Evolutionary conservation across 2,329 filamentous ascomycete genomes (phyloP).

Genomic region (Lachnellula willkommii): DNA sequence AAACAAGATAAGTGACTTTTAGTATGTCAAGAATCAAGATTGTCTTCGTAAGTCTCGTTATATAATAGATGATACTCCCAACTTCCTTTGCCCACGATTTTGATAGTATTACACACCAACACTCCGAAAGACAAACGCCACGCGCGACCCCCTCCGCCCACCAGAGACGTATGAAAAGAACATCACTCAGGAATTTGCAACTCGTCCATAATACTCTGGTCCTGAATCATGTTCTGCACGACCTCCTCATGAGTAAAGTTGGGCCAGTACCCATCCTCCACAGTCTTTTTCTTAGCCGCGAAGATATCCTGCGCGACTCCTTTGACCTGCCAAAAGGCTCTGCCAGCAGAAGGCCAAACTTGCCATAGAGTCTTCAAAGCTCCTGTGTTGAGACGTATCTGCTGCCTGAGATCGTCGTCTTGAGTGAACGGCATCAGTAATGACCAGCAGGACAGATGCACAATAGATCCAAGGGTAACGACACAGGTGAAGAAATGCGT

Average conservation of each 20-base stretch:
- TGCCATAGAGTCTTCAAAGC: conserved; percentile 17
- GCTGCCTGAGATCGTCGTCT: conserved; percentile 63
- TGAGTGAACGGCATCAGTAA: conserved; percentile 53
- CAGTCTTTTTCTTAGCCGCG: conserved; percentile 25
- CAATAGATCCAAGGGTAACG: conserved; percentile 69
- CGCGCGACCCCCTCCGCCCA: background rate
- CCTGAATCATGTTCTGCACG: conserved; percentile 28
- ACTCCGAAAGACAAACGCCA: background rate
- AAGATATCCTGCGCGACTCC: conserved; percentile 69
- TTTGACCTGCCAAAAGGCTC: conserved; percentile 70
- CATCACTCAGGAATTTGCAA: conserved; percentile 23
- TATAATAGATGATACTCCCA: background rate
- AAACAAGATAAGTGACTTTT: background rate
- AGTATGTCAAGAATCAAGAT: background rate
- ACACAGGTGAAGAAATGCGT: conserved; percentile 80
- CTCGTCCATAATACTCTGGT: conserved; percentile 30
- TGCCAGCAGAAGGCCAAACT: conserved; percentile 33
- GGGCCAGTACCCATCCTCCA: conserved; percentile 27
- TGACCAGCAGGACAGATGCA: conserved; percentile 74
- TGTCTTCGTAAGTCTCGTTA: background rate
- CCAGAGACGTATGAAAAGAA: background rate
- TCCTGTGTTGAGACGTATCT: conserved; percentile 65
- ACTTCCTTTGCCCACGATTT: background rate
- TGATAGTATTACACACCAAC: background rate
- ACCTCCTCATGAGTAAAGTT: conserved; percentile 28